Evolutionary conservation across 2,329 filamentous ascomycete genomes (phyloP), one percentile per base, ranked within the genome.

Genomic region (Colletotrichum musae): DNA sequence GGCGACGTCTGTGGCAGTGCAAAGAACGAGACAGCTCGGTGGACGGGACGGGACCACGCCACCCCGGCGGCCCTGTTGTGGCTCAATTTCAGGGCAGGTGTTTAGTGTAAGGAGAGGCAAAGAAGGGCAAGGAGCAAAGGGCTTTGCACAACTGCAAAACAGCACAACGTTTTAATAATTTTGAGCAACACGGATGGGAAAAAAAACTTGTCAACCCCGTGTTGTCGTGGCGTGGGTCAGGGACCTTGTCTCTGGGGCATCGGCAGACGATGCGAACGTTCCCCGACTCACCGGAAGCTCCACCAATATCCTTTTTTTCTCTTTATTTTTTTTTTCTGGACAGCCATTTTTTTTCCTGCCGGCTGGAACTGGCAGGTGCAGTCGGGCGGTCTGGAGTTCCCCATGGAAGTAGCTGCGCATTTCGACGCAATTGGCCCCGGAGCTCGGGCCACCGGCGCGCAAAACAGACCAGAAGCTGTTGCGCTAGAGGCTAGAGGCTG

Each of bases 251-350:
- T 58, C 45, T 52, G 51, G 57, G 50, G 56, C 32, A 53, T 69
- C 56, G 56, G 56, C 56, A 69, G 66, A 69, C 45, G 65, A 64
- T 50, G 61, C 60, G 36, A 51, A 53, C 21, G 52, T 66, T 69
- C 56, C 54, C 51, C 66, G 56, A 47, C 67, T 70, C 62, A 66
- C 56, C 62, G 43, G 62, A 70, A 52, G 45, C 32, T 9, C 67
- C 65, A 56, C 61, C 16, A n/a, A 41, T 21, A 51, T 51, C 32
- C 32, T 36, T 36, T 36, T 36, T 36, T 36, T 10, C 10, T 36
- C 32, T 7, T 36, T 36, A 36, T 36, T 36, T 36, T 36, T 32
- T 32, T 36, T 36, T 58, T 54, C 56, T 60, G 10, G 24, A 47
- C 43, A 2, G 39, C 18, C 13, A 28, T 43, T 51, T 32, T 41